A percentile compares a stretch with the other conserved stretches of the same genome.
Evolutionary conservation across 2,329 filamentous ascomycete species (phyloP).

Genomic region (Aspergillus carbonarius): DNA sequence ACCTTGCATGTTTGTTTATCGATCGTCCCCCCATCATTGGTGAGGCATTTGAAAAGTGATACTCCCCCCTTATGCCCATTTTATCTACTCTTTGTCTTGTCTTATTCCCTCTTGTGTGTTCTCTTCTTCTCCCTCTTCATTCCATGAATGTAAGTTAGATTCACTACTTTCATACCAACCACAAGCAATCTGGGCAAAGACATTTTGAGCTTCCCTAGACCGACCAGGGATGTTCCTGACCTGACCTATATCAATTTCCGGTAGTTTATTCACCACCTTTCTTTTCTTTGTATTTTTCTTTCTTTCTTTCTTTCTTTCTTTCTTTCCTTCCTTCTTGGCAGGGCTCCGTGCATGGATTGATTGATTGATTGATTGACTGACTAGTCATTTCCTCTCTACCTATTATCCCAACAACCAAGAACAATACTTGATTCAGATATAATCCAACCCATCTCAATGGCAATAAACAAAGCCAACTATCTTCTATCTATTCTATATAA

Average conservation of each 20-base stretch:
- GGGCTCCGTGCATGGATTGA: too few species aligned
- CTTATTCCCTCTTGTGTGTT: slow-evolving; percentile 2
- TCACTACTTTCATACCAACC: slow-evolving; percentile 9
- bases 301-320: too few species aligned
- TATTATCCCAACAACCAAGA: too few species aligned
- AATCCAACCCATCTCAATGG: too few species aligned
- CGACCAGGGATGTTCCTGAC: neutral
- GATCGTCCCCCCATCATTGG: slow-evolving; percentile 7
- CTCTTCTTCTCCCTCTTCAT: slow-evolving; percentile 6
- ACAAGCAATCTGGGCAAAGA: slow-evolving; percentile 6
- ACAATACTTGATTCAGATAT: too few species aligned
- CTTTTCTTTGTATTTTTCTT: too few species aligned
- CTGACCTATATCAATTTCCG: neutral
- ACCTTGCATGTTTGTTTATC: slow-evolving; percentile 17
- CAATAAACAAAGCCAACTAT: too few species aligned
- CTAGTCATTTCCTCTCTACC: too few species aligned
- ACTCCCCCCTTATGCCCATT: slow-evolving; percentile 16
- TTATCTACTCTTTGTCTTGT: slow-evolving; percentile 3
- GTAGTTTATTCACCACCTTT: too few species aligned
- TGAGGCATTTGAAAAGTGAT: slow-evolving; percentile 21
- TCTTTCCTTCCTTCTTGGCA: too few species aligned
- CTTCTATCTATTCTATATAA: too few species aligned
- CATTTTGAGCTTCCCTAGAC: neutral
- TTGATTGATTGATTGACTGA: too few species aligned
- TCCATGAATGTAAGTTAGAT: slow-evolving; percentile 17